Conservation (phyloP, 306 rosid species). For the Abrus pulchellus region DNA sequence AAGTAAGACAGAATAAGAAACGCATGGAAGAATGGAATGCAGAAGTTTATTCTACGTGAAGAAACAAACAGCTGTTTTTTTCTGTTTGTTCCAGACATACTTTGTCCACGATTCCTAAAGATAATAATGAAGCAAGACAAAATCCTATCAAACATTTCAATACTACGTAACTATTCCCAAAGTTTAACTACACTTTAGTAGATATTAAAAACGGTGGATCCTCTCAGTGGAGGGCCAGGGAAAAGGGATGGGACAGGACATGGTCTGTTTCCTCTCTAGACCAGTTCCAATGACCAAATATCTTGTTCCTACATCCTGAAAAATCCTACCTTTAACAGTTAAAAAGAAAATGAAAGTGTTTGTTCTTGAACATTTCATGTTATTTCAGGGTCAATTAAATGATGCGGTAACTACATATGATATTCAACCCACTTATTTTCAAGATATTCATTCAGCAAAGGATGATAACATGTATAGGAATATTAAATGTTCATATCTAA, state of each 20-base stretch:
- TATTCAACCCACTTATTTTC: not conserved
- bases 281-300: not conserved
- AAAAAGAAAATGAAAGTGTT: not conserved
- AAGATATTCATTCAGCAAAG: not conserved
- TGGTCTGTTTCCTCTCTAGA: not conserved
- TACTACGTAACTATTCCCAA: not conserved
- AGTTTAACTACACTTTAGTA: not conserved
- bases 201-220: not conserved
- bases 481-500: not conserved
- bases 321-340: too few relatives aligned
- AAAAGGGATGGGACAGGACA: not conserved
- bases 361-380: constrained; percentile 6
- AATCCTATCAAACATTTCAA: not conserved
- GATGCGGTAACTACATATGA: not conserved
- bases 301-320: not conserved
- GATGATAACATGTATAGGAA: constrained; percentile 1
- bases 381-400: constrained; percentile 13
- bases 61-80: constrained; percentile 2
- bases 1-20: not conserved
- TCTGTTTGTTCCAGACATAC: not conserved
- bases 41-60: not conserved
- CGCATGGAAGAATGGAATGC: not conserved
- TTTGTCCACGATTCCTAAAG: not conserved
- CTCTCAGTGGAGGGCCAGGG: not conserved
- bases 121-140: not conserved